phyloP scores from a whole-genome alignment of 495 filamentous ascomycete genomes.

The Elasticomyces elasticus region DNA sequence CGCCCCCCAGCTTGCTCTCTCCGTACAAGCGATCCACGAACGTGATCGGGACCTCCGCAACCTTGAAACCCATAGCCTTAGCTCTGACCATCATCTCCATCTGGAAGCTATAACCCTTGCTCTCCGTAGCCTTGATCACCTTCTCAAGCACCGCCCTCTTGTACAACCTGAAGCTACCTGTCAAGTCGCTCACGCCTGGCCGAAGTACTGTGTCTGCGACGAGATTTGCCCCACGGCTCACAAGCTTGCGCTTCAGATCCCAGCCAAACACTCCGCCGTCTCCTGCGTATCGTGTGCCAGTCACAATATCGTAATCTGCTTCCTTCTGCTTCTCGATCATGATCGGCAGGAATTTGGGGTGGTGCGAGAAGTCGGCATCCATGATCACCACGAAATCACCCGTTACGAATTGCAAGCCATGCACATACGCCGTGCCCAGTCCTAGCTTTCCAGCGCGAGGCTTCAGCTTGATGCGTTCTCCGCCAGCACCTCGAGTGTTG shows the following conservation, averaged over 20 bases:
- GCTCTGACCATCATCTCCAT: slow-evolving; percentile 96
- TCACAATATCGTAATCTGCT: slow-evolving; percentile 85
- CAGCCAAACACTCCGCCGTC: slow-evolving; percentile 92
- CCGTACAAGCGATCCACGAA: slow-evolving; percentile 95
- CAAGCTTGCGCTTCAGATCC: slow-evolving; percentile 94
- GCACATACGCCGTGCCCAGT: slow-evolving; percentile 92
- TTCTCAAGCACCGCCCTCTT: slow-evolving; percentile 82
- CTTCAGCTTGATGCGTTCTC: slow-evolving; percentile 68
- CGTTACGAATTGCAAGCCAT: slow-evolving; percentile 75
- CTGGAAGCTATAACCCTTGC: slow-evolving; percentile 96
- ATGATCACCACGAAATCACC: slow-evolving; percentile 98
- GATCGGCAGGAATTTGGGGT: slow-evolving; percentile 87
- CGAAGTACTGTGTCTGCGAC: slow-evolving; percentile 89
- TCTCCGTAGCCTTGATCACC: slow-evolving; percentile 80
- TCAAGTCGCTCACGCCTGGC: slow-evolving; percentile 93
- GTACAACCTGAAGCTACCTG: slow-evolving; percentile 88
- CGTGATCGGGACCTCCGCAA: slow-evolving; percentile 87
- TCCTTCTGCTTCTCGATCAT: slow-evolving; percentile 68
- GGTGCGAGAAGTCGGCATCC: slow-evolving; percentile 98
- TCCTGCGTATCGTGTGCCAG: slow-evolving; percentile 84
- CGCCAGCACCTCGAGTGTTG: slow-evolving; percentile 32
- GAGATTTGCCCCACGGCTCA: slow-evolving; percentile 82
- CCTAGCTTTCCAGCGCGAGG: slow-evolving; percentile 89
- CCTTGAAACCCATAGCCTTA: slow-evolving; percentile 81
- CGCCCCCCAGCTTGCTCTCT: slow-evolving; percentile 86